Base-by-base conservation (phyloP, 2,329 filamentous ascomycete genomes). In the Colletotrichum endophyticum region DNA sequence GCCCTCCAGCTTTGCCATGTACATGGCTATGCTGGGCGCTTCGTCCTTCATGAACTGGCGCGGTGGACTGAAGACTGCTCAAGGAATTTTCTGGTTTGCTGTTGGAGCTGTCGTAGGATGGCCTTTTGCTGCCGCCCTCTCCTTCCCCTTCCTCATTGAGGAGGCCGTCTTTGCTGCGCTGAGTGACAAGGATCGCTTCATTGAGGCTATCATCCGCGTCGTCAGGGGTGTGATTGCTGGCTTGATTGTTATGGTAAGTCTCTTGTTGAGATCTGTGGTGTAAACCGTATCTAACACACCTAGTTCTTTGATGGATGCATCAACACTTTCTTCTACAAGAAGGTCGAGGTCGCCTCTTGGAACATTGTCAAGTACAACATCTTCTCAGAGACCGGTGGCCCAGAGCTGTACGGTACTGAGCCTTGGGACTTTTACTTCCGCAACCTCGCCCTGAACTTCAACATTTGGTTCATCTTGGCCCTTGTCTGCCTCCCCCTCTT, bases 281-380 rank as follows among this genome's bases (percentile, higher is more conserved):
- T n/a, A 11, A n/a, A 19, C 27, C 76, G 80, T 9, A 81, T 75
- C 49, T 63, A 22, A 68, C 70, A 4, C 8, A 9, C 61, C n/a
- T 75, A 96, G 95, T 87, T 89, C 56, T 79, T 93, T 3, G 95
- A 98, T 82, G 89, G 94, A 8, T 86, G 87, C 8, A 87, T 98
- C 80, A 97, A 98, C 81, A 91, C 93, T 16, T 94, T 95, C 82
- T 98, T 98, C 84, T 99, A 98, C 86, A 93, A 92, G 79, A 95
- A 95, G 81, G 79, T 94, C 8, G 93, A 92, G 6, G 85, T 96
- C 53, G 95, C 98, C 8, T 93, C 96, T 1, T 94, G 95, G 89
- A 98, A 98, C 82, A 99, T 99, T 81, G 93, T 99, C 81, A 92
- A 94, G 79, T 99, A 99, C 89, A 99, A 99, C 83, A 92, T 99